These are phyloP conservation scores for Kodamaea kaohsiungensis DNA, from an alignment of 805 yeast genomes.

Conservation along the genomic window DNA sequence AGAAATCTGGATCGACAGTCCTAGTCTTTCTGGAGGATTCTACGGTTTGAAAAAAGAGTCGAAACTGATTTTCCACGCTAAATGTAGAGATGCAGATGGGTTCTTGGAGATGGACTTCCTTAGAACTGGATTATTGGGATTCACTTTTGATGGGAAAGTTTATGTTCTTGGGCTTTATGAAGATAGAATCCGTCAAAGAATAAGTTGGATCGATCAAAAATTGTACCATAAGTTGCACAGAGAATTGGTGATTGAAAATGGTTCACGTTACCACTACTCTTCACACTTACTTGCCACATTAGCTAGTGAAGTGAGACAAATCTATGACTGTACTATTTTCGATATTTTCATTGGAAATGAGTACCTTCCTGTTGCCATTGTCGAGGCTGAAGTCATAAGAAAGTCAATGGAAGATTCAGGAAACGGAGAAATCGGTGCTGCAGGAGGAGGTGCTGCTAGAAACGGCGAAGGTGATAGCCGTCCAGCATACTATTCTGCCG, in stretches of 20 bases:
- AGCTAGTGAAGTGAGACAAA: constrained; percentile 75
- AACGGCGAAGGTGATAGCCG: constrained; percentile 16
- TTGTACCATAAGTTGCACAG: constrained; percentile 27
- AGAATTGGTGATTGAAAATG: constrained; percentile 37
- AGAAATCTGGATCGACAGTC: constrained; percentile 97
- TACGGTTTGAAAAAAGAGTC: constrained; percentile 72
- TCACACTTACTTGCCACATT: constrained; percentile 85
- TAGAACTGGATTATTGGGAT: constrained; percentile 90
- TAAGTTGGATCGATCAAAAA: constrained; percentile 63
- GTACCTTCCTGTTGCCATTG: constrained; percentile 78
- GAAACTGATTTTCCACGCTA: constrained; percentile 75
- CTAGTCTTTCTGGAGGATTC: constrained; percentile 86
- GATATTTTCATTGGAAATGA: constrained; percentile 80
- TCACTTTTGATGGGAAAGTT: constrained; percentile 81
- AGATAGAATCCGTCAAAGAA: constrained; percentile 81
- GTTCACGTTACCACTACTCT: constrained; percentile 72
- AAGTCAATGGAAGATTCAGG: constrained; percentile 34
- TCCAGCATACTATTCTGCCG: constrained; percentile 25
- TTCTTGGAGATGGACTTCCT: constrained; percentile 73
- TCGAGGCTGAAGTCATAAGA: constrained; percentile 63
- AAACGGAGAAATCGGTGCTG: constrained; percentile 13
- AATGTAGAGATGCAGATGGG: constrained; percentile 73
- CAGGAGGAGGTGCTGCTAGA: constrained; percentile 22
- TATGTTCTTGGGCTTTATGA: constrained; percentile 89
- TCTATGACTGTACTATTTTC: constrained; percentile 89